Base-by-base conservation (phyloP, 805 yeast genomes). In the Ogataea henricii region DNA sequence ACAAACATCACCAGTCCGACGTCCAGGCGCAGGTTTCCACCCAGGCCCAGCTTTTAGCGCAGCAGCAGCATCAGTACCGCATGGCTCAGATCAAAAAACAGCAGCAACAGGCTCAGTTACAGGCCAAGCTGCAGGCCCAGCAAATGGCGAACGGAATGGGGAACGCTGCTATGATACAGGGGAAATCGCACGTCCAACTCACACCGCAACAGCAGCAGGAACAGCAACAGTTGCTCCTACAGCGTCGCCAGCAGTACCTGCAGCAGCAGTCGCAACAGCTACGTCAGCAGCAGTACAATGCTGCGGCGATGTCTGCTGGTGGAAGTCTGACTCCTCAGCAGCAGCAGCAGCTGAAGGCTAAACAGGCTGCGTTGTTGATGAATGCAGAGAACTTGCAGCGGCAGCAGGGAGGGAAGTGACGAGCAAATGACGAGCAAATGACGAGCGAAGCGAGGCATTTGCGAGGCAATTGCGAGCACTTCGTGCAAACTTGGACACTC, bases 211-310 rank as follows among this genome's bases (percentile, higher is more conserved):
- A 56, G 46, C 56, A 47, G 22, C 59, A 53, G 41, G 51, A 55
- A 21, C 58, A 60, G 20, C 59, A 55, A 42, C 63, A 59, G 50
- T 43, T 55, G 29, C 42, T 54, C 43, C 41, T 53, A 48, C 59
- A 57, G 34, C 55, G 56, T 14, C 58, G 56, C 26, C 55, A 52
- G 34, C 55, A 52, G 48, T 50, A 50, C 22, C 14, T 57, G 20
- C 61, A 58, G 35, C 57, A 57, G 45, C 60, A 53, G 25, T 56
- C 54, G n/a, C 56, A 57, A 33, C 59, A 59, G 36, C 54, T 57
- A 26, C 55, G 58, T 23, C 52, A 51, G 14, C 57, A 55, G 21
- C 62, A 58, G 41, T 56, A 53, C 18, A 40, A 40, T 14, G 42
- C 53, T 43, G 29, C 58, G 34, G 36, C 57, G 40, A 32, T 40